These are phyloP conservation scores for Calocybe cyanea DNA, from an alignment of 768 basidiomycete genomes.

Conservation along the genomic window DNA sequence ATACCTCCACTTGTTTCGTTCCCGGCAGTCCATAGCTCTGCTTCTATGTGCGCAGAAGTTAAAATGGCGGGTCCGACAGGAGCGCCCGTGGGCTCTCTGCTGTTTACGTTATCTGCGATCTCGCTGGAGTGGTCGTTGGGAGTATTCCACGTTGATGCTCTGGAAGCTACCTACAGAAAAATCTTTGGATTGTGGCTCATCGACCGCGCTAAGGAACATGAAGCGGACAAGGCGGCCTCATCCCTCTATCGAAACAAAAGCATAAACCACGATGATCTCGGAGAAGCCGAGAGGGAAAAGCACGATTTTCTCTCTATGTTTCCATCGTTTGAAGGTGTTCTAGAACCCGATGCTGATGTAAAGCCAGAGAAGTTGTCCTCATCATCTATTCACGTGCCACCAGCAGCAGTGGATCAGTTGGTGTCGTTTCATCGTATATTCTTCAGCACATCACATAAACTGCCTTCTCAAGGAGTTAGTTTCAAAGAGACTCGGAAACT, in stretches of 20 bases:
- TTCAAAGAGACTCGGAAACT: conserved; percentile 32
- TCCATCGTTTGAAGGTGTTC: conserved; percentile 71
- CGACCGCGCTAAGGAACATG: conserved; percentile 67
- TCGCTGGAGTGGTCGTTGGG: conserved; percentile 41
- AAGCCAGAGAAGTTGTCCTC: conserved; percentile 10
- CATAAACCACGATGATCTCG: conserved; percentile 46
- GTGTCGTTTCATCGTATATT: conserved; percentile 47
- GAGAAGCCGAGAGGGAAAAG: conserved; percentile 77
- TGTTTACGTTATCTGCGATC: conserved; percentile 47
- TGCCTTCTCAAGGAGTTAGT: neutral
- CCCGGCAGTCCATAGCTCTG: conserved; percentile 47
- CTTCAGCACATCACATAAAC: conserved; percentile 18
- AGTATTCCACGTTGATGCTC: conserved; percentile 25
- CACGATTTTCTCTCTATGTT: conserved; percentile 82
- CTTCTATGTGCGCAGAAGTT: conserved; percentile 26
- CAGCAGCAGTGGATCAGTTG: conserved; percentile 34
- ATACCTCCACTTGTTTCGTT: conserved; percentile 43
- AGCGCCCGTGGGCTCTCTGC: conserved; percentile 36
- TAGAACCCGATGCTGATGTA: conserved; percentile 29
- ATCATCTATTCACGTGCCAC: conserved; percentile 25
- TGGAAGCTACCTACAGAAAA: conserved; percentile 64
- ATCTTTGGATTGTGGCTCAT: conserved; percentile 79
- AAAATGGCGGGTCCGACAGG: conserved; percentile 23
- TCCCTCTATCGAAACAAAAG: conserved; percentile 74
- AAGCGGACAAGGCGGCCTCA: conserved; percentile 57